Conservation (phyloP, 2,329 filamentous ascomycete species). For the Aspergillus ustus region DNA sequence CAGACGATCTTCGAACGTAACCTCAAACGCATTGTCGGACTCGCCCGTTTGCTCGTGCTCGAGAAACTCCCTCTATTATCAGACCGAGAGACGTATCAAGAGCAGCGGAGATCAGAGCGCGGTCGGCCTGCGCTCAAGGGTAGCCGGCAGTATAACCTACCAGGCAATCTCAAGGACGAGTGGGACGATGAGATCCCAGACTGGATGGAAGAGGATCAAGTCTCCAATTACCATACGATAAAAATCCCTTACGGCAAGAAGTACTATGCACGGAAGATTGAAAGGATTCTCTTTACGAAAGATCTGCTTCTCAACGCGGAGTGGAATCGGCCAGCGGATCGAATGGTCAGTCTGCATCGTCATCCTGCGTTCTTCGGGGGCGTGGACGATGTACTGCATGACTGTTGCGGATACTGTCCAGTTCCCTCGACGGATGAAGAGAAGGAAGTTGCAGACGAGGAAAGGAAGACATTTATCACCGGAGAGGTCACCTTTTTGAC, state of each 20-base stretch:
- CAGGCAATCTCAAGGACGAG: slow-evolving; percentile 75
- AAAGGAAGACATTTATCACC: slow-evolving; percentile 75
- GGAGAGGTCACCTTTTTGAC: slow-evolving; percentile 75
- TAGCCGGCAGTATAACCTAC: slow-evolving; percentile 46
- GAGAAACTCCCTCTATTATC: slow-evolving; percentile 73
- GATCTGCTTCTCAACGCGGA: slow-evolving; percentile 83
- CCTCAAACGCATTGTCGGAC: slow-evolving; percentile 74
- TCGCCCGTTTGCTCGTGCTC: slow-evolving; percentile 78
- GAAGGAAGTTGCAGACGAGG: slow-evolving; percentile 70
- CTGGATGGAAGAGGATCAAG: slow-evolving; percentile 76
- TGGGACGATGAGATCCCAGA: slow-evolving; percentile 83
- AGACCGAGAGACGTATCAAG: slow-evolving; percentile 72
- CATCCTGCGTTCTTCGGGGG: slow-evolving; percentile 86
- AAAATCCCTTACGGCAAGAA: slow-evolving; percentile 44
- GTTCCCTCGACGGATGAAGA: slow-evolving; percentile 71
- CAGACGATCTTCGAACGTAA: slow-evolving; percentile 80
- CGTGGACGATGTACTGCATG: slow-evolving; percentile 72
- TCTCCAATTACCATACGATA: slow-evolving; percentile 80
- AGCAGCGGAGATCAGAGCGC: slow-evolving; percentile 71
- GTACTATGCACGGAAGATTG: slow-evolving; percentile 62
- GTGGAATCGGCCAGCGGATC: slow-evolving; percentile 78
- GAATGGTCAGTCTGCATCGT: slow-evolving; percentile 77
- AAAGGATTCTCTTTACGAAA: slow-evolving; percentile 79
- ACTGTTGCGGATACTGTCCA: slow-evolving; percentile 83
- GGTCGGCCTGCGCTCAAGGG: slow-evolving; percentile 64